Evolutionary conservation across 768 basidiomycete genomes (phyloP), one percentile per base, ranked within the genome.

Genomic region (Mycena vitilis): DNA sequence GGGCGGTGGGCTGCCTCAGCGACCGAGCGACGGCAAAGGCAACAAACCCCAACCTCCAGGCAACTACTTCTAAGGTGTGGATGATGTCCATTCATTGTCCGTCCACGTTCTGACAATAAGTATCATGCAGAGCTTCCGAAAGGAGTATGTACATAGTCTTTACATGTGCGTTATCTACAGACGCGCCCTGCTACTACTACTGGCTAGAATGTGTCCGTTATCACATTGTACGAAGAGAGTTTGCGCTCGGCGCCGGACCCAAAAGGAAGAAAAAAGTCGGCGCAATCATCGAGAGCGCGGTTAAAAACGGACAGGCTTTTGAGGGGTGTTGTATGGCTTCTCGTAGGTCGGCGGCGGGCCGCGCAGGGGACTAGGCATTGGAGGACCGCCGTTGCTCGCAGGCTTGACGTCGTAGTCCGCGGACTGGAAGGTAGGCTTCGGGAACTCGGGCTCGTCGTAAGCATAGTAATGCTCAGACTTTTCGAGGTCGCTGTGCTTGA

Each of bases 401-500:
- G 45, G 15, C 23, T 15, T 30, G 45, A 22, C 34, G 22, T 20
- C 48, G 23, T 38, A 64, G 51, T 25, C 10, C 6, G 25, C 20
- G n/a, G 62, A 22, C 30, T 69, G 55, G 68, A 70, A 70, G 30
- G 65, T 70, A 0, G 68, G 61, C 61, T 61, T 30, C 13, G 71
- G 68, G 64, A 55, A 64, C 18, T 62, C 68, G 10, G 61, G 67
- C 36, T 63, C 68, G 9, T 69, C 57, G 12, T 63, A 68, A 8
- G 30, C 23, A n/a, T 65, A 67, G 47, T 38, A 52, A 16, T 45
- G 25, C 25, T 58, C 70, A 3, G 66, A 68, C 55, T 66, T 69
- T 54, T 73, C 72, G 42, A 69, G 53, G 55, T 73, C 72, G 57
- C 78, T 75, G 64, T 81, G 77, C 5, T 79, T 75, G 72, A 85